Evolutionary conservation across 495 filamentous ascomycete species (phyloP).

Genomic region (Xanthoparmelia taractica): DNA sequence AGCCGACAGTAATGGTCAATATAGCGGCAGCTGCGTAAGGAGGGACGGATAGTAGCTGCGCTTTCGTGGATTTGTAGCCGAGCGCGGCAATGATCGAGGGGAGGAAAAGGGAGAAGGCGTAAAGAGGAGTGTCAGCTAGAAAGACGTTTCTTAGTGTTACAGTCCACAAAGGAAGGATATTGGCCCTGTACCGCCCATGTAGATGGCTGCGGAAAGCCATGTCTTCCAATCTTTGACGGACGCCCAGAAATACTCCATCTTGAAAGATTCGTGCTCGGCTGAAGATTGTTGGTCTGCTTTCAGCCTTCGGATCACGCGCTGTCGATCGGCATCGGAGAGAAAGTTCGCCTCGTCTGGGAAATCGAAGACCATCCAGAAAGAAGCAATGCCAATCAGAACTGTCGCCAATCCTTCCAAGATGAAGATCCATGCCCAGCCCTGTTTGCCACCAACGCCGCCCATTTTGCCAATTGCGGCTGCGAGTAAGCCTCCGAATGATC

Average conservation of each 20-base stretch:
- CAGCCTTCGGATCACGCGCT: conserved; percentile 58
- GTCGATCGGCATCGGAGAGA: conserved; percentile 61
- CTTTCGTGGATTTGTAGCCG: conserved; percentile 61
- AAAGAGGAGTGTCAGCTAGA: conserved; percentile 53
- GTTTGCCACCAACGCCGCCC: conserved; percentile 57
- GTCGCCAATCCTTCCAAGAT: conserved; percentile 71
- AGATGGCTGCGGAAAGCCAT: conserved; percentile 65
- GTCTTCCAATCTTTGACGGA: conserved; percentile 84
- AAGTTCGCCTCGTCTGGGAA: conserved; percentile 81
- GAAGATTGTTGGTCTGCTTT: conserved; percentile 63
- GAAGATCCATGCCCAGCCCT: conserved; percentile 84
- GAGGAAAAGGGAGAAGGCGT: conserved; percentile 85
- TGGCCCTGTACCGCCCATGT: conserved; percentile 60
- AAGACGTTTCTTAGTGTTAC: background rate
- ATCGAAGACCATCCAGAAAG: conserved; percentile 82
- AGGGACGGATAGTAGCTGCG: conserved; percentile 80
- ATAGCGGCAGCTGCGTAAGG: conserved; percentile 80
- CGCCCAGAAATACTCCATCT: conserved; percentile 65
- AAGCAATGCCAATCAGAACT: conserved; percentile 60
- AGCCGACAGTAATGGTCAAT: conserved; percentile 69
- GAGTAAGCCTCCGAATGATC: conserved; percentile 78
- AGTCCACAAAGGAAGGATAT: conserved; percentile 70
- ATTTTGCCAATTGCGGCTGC: conserved; percentile 71
- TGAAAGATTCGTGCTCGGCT: conserved; percentile 73
- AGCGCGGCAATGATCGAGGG: conserved; percentile 68